These are phyloP conservation scores for Nicotiana attenuata DNA, from an alignment of 257 asterid species.

Conservation along the genomic window DNA sequence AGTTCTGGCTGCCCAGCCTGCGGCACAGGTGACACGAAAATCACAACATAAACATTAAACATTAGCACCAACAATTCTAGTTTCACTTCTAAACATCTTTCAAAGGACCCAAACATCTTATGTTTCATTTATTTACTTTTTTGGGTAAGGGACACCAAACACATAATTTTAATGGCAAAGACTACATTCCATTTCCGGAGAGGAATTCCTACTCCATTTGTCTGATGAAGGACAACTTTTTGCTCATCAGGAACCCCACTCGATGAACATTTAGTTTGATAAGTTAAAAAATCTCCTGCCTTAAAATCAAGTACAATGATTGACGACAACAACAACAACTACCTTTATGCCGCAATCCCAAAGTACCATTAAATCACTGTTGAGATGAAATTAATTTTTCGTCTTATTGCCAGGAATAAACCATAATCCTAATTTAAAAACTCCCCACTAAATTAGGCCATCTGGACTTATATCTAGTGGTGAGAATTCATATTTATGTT, in stretches of 20 bases:
- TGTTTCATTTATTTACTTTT: neutral
- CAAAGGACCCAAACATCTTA: neutral
- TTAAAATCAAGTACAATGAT: neutral
- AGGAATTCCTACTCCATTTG: neutral
- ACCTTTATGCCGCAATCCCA: neutral
- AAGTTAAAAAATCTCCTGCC: neutral
- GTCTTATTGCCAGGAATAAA: neutral
- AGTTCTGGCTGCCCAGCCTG: conserved; percentile 93
- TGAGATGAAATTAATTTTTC: neutral
- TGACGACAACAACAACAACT: neutral
- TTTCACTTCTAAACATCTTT: neutral
- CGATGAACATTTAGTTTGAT: neutral
- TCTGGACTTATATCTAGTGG: conserved; percentile 2
- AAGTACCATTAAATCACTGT: neutral
- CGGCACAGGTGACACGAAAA: conserved; percentile 16
- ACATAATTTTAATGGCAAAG: neutral
- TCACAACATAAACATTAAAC: neutral
- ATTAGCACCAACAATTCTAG: neutral
- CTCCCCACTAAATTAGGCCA: neutral
- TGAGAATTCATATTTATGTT: neutral
- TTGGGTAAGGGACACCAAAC: neutral
- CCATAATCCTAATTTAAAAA: neutral
- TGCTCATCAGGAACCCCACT: neutral
- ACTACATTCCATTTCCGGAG: neutral
- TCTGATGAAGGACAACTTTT: conserved; percentile 2